These are phyloP conservation scores for Lentinus tigrinus DNA, from an alignment of 768 basidiomycete genomes.

Conservation along the genomic window DNA sequence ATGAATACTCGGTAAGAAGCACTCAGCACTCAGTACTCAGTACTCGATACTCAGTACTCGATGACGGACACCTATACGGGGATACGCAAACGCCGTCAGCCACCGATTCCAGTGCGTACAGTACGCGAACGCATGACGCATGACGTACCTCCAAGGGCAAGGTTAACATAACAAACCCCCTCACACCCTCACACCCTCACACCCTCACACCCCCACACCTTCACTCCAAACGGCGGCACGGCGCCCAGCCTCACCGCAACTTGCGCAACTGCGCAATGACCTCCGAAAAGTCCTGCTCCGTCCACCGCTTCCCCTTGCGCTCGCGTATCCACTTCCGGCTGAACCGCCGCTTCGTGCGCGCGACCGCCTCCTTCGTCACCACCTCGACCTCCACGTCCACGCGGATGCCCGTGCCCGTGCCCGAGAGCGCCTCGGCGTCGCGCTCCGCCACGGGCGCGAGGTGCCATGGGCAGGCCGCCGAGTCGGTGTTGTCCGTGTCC, in stretches of 20 bases:
- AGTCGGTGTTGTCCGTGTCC: not conserved
- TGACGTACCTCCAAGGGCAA: no score
- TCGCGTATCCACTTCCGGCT: slow-evolving; percentile 22
- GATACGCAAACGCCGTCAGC: no score
- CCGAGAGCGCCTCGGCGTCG: not conserved
- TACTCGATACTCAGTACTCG: no score
- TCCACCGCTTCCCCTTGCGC: slow-evolving; percentile 16
- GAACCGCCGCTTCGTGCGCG: slow-evolving; percentile 8
- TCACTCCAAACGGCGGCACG: not conserved
- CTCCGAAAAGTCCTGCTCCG: slow-evolving; percentile 13
- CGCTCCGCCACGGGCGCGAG: not conserved
- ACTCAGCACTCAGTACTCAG: no score
- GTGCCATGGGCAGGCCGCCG: no score
- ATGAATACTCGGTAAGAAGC: no score
- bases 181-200: not conserved
- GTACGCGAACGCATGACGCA: no score
- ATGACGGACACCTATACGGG: no score
- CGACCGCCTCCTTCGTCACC: slow-evolving; percentile 3
- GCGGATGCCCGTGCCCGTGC: not conserved
- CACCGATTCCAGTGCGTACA: no score
- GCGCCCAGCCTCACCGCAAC: slow-evolving; percentile 12
- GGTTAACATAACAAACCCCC: no score
- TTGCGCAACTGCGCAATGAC: slow-evolving; percentile 14
- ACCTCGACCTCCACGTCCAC: not conserved
- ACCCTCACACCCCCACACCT: not conserved